Evolutionary conservation across 371 early-diverging fungal species (phyloP).

Genomic region (Entomophthora muscae): DNA sequence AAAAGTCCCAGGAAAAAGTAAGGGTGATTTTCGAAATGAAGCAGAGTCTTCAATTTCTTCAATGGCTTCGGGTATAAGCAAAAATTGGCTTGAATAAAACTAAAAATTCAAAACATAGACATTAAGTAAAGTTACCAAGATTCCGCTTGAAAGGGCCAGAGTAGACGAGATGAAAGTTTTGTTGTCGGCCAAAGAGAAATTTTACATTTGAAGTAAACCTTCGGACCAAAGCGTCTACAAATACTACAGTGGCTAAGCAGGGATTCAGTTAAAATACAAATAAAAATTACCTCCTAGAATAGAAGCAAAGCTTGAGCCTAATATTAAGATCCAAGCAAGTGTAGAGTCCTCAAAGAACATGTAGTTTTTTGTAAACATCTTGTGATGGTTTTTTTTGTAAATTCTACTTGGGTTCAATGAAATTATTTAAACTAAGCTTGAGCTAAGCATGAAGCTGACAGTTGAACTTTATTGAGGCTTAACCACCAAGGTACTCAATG

Average conservation of each 20-base stretch:
- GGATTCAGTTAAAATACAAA: not conserved
- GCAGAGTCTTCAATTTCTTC: not conserved
- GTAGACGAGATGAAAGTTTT: not conserved
- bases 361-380: too few relatives aligned
- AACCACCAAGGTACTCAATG: not conserved
- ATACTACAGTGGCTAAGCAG: conserved; percentile 7
- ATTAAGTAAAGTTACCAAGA: not conserved
- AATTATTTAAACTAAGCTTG: not conserved
- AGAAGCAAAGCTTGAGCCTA: conserved; percentile 6
- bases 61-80: conserved; percentile 9
- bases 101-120: not conserved
- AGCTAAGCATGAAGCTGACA: not conserved
- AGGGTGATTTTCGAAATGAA: conserved; percentile 3
- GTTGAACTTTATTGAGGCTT: not conserved
- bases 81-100: conserved; percentile 11
- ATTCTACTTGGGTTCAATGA: not conserved
- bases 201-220: not conserved
- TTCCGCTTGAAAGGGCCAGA: not conserved
- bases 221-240: not conserved
- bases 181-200: not conserved
- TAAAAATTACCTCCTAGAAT: conserved; percentile 7
- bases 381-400: not conserved
- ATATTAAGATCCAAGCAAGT: conserved; percentile 4
- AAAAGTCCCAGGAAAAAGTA: not conserved
- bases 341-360: not conserved